Evolutionary conservation across 495 filamentous ascomycete genomes (phyloP).

Genomic region (Penicillium riverlandense): DNA sequence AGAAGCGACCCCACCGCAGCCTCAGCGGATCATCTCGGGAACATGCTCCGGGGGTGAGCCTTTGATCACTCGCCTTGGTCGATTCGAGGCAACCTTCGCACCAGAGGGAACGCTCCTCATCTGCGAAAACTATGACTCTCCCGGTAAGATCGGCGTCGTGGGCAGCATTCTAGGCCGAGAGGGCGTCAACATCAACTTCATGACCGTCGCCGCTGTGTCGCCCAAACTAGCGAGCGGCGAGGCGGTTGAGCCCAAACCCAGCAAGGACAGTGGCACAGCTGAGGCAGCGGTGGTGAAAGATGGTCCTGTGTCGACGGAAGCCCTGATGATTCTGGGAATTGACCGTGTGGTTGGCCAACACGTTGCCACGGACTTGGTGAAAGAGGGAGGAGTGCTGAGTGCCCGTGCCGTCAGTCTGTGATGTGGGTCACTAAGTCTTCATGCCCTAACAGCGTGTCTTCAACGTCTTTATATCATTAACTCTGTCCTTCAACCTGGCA

Average conservation of each 20-base stretch:
- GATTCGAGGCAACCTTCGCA: slow-evolving; percentile 56
- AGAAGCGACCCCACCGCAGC: slow-evolving; percentile 4
- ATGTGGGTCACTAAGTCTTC: not conserved
- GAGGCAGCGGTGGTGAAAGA: not conserved
- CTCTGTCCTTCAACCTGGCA: not conserved
- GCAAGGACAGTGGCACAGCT: not conserved
- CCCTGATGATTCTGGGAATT: slow-evolving; percentile 67
- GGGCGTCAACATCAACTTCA: slow-evolving; percentile 63
- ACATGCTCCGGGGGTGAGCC: slow-evolving; percentile 51
- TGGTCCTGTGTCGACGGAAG: slow-evolving; percentile 38
- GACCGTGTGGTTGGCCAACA: slow-evolving; percentile 47
- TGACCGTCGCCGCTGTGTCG: slow-evolving; percentile 54
- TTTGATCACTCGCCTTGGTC: slow-evolving; percentile 57
- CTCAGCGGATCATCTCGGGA: slow-evolving; percentile 55
- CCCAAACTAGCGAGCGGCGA: slow-evolving; percentile 7
- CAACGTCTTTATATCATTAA: not conserved
- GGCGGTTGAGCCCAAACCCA: slow-evolving; percentile 2
- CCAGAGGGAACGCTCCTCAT: slow-evolving; percentile 59
- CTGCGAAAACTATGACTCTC: slow-evolving; percentile 63
- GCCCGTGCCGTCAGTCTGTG: slow-evolving; percentile 51
- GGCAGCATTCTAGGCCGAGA: slow-evolving; percentile 54
- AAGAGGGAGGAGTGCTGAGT: slow-evolving; percentile 53
- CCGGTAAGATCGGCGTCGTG: slow-evolving; percentile 67
- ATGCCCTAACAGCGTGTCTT: too few relatives aligned
- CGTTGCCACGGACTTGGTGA: slow-evolving; percentile 46